A percentile compares a stretch with the other conserved stretches of the same genome.
Conservation (phyloP, 1,139 yeast species). For the Candida albicans region DNA sequence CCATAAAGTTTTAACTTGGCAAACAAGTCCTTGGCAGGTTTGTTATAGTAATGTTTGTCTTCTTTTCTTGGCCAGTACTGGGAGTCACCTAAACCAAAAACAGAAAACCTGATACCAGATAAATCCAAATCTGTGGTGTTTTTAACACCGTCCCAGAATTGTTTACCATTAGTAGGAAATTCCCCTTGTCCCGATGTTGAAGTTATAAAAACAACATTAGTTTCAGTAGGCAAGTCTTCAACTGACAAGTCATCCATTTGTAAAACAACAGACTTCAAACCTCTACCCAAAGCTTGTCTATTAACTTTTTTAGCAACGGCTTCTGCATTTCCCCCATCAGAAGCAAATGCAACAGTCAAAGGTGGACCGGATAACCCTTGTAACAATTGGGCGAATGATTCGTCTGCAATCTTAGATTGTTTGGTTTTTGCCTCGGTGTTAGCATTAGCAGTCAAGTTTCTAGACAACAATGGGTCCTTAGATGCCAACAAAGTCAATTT, state of each 20-base stretch:
- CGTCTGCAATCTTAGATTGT: constrained; percentile 71
- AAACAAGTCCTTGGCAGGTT: constrained; percentile 78
- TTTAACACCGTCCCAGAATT: constrained; percentile 84
- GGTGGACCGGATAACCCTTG: constrained; percentile 95
- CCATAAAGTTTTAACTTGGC: constrained; percentile 68
- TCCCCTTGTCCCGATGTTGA: constrained; percentile 99
- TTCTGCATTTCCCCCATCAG: constrained; percentile 95
- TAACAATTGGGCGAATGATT: constrained; percentile 71
- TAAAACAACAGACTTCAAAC: constrained; percentile 72
- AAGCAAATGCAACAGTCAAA: constrained; percentile 83
- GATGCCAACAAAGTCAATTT: constrained; percentile 73
- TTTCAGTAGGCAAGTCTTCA: constrained; percentile 80
- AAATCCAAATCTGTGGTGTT: constrained; percentile 70
- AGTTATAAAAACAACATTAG: constrained; percentile 75
- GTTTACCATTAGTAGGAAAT: constrained; percentile 92
- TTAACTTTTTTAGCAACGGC: constrained; percentile 77
- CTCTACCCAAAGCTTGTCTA: constrained; percentile 83
- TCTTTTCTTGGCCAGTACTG: constrained; percentile 97
- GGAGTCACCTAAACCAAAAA: constrained; percentile 92
- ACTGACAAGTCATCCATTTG: constrained; percentile 85
- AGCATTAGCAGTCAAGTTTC: constrained; percentile 68
- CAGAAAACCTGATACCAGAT: constrained; percentile 66
- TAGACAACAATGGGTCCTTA: constrained; percentile 72
- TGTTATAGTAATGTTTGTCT: constrained; percentile 90
- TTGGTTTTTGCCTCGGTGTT: constrained; percentile 54